Percentiles rank a stretch among this genome's conserved stretches.
phyloP scores from a whole-genome alignment of 2,329 filamentous ascomycete species.

The Emydomyces testavorans region DNA sequence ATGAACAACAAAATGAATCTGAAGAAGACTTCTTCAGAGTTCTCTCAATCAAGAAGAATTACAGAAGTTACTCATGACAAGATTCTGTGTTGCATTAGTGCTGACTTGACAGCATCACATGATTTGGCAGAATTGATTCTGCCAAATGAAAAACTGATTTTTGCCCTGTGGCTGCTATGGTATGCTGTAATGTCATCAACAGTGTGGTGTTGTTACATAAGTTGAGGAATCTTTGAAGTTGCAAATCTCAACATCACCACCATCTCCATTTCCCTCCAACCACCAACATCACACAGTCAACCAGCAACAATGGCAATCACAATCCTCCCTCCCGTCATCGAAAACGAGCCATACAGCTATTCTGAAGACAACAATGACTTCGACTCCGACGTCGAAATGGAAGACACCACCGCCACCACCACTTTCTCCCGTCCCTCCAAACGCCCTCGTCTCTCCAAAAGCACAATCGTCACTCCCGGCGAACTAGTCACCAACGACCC shows the following conservation, averaged over 20 bases:
- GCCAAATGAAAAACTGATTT: too few relatives aligned
- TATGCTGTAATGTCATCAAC: too few relatives aligned
- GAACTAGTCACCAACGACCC: slow-evolving; percentile 72
- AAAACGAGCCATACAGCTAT: slow-evolving; percentile 20
- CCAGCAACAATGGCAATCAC: slow-evolving; percentile 40
- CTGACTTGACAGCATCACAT: too few relatives aligned
- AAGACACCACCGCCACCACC: slow-evolving; percentile 27
- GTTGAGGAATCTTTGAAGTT: too few relatives aligned
- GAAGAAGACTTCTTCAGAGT: too few relatives aligned
- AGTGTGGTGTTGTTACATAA: too few relatives aligned
- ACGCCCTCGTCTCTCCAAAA: slow-evolving; percentile 21
- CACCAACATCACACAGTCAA: neutral
- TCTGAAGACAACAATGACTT: slow-evolving; percentile 24
- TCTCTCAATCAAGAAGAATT: too few relatives aligned
- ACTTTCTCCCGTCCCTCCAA: slow-evolving; percentile 25
- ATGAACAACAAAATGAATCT: too few relatives aligned
- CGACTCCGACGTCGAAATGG: slow-evolving; percentile 39
- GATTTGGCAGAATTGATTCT: too few relatives aligned
- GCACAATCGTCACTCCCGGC: slow-evolving; percentile 66
- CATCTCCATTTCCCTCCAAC: neutral
- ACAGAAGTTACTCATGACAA: too few relatives aligned
- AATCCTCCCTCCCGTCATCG: slow-evolving; percentile 39
- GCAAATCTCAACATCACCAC: neutral
- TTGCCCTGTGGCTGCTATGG: too few relatives aligned
- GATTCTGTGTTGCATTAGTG: too few relatives aligned